Conservation (phyloP, 2,329 filamentous ascomycete species). For the Harringtonia aguacate region DNA sequence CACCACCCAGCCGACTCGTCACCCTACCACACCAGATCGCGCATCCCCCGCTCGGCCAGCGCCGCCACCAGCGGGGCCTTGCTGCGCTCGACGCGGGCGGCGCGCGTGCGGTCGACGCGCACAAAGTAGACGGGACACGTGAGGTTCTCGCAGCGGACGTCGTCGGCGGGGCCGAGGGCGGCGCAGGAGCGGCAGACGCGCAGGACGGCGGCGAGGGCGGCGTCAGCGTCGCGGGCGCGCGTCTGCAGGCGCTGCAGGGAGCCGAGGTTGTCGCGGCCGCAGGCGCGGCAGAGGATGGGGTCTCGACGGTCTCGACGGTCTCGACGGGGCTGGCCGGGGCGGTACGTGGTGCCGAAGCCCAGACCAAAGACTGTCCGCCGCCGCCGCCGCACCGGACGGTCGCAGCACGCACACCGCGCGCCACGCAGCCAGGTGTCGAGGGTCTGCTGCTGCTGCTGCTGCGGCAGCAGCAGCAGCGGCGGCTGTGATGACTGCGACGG, state of each 20-base stretch:
- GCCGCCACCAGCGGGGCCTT: conserved; percentile 22
- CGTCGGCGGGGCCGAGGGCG: conserved; percentile 59
- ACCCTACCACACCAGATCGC: conserved; percentile 22
- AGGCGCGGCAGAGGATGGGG: conserved; percentile 36
- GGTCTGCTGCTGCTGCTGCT: conserved; percentile 46
- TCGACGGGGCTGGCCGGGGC: too few species aligned
- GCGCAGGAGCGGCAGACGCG: conserved; percentile 73
- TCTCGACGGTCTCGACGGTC: conserved; percentile 7
- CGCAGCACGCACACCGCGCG: conserved; percentile 69
- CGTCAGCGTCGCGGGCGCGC: conserved; percentile 53
- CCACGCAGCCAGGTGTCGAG: conserved; percentile 91
- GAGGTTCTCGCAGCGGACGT: conserved; percentile 77
- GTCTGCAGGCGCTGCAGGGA: conserved; percentile 55
- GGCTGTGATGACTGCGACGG: conserved; percentile 11
- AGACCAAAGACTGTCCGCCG: too few species aligned
- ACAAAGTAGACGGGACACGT: conserved; percentile 92
- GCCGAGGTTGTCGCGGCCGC: conserved; percentile 40
- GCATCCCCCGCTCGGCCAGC: conserved; percentile 19
- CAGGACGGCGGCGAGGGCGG: conserved; percentile 51
- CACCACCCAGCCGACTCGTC: neutral
- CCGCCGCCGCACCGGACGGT: conserved; percentile 33
- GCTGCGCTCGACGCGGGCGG: conserved; percentile 28
- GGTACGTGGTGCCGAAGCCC: too few species aligned
- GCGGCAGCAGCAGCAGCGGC: conserved; percentile 11
- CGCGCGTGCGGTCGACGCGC: conserved; percentile 50